Percentiles rank a stretch among this genome's conserved stretches.
These are phyloP conservation scores for Cyberlindnera samutprakarnensis DNA, from an alignment of 805 yeast genomes.

Conservation along the genomic window DNA sequence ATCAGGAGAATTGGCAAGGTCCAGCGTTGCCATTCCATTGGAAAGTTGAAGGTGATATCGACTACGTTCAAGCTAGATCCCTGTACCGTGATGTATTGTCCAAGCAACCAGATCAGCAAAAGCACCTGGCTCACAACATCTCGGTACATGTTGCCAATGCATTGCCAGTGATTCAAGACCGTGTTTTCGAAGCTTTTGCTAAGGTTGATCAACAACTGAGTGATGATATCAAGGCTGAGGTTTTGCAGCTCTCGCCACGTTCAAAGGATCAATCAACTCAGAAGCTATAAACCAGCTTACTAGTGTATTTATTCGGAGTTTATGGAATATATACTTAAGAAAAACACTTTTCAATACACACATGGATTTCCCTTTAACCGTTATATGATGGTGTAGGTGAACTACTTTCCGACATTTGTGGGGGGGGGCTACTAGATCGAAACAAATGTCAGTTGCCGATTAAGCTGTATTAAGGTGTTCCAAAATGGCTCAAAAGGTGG, in stretches of 20 bases:
- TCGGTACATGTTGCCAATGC: slow-evolving; percentile 70
- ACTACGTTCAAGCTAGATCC: slow-evolving; percentile 69
- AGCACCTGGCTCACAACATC: slow-evolving; percentile 74
- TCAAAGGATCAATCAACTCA: slow-evolving; percentile 17
- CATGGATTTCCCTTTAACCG: too few relatives aligned
- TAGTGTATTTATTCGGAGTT: too few relatives aligned
- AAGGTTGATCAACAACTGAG: slow-evolving; percentile 70
- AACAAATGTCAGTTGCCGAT: too few relatives aligned
- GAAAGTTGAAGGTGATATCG: slow-evolving; percentile 60
- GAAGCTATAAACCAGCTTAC: slow-evolving; percentile 15
- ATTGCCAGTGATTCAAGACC: slow-evolving; percentile 66
- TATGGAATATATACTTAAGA: too few relatives aligned
- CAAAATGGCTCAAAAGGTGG: too few relatives aligned
- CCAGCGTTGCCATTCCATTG: slow-evolving; percentile 84
- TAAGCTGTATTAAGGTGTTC: too few relatives aligned
- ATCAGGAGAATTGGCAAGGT: slow-evolving; percentile 78
- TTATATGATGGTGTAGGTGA: too few relatives aligned
- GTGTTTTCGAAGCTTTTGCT: slow-evolving; percentile 67
- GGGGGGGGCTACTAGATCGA: too few relatives aligned
- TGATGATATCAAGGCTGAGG: slow-evolving; percentile 56
- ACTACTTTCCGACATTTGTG: too few relatives aligned
- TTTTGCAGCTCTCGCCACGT: slow-evolving; percentile 33
- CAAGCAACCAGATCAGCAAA: slow-evolving; percentile 78
- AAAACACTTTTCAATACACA: too few relatives aligned
- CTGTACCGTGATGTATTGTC: slow-evolving; percentile 72